Conservation (phyloP, 208 protist genomes). For the Wallacemonas collosoma region DNA sequence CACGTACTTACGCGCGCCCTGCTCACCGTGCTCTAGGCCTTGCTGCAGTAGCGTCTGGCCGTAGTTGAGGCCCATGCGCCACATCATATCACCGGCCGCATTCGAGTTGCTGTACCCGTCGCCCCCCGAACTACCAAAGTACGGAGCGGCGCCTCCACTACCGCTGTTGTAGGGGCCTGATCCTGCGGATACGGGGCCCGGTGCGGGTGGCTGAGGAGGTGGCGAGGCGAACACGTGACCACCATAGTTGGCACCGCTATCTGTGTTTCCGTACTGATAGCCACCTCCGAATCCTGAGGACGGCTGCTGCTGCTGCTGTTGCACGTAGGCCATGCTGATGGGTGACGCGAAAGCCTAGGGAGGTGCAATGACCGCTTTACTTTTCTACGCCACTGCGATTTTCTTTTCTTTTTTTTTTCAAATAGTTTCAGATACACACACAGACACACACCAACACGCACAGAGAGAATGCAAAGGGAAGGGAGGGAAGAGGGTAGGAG, state of each 20-base stretch:
- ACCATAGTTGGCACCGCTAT: neutral
- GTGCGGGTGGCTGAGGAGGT: conserved; percentile 1
- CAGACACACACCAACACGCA: no score
- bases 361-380: no score
- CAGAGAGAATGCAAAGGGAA: no score
- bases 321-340: neutral
- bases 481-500: no score
- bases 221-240: conserved; percentile 6
- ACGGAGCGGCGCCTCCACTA: neutral
- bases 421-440: no score
- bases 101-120: neutral
- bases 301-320: neutral
- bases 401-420: no score
- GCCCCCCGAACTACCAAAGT: neutral
- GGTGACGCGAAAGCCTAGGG: no score
- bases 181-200: neutral
- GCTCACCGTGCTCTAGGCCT: conserved; percentile 58
- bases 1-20: conserved; percentile 49
- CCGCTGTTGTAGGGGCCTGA: neutral
- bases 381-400: no score
- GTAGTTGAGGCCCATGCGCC: conserved; percentile 81
- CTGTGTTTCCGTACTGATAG: conserved; percentile 8
- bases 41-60: conserved; percentile 71
- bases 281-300: neutral
- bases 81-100: conserved; percentile 45